Percentiles rank a stretch among this genome's conserved stretches.
These are phyloP conservation scores for Stephania japonica DNA, from an alignment of 164 flowering plant species.

Conservation along the genomic window DNA sequence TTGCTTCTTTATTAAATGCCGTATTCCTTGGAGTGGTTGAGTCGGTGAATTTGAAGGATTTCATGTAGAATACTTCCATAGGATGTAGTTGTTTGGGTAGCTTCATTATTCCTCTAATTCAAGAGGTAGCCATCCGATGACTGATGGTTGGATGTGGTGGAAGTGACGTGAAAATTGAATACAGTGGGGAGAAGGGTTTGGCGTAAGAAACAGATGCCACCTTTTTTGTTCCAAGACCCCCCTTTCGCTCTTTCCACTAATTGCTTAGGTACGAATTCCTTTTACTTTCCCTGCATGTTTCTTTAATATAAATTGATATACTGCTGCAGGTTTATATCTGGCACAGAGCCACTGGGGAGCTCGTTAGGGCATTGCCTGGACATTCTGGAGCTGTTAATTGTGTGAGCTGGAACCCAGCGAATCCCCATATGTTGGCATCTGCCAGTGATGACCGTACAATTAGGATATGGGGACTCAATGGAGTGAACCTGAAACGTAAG, in stretches of 20 bases:
- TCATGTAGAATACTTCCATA: not conserved
- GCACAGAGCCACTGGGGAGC: constrained; percentile 32
- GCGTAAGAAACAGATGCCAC: not conserved
- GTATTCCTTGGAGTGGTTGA: not conserved
- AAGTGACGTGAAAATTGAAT: not conserved
- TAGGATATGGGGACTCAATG: constrained; percentile 31
- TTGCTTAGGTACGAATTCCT: not conserved
- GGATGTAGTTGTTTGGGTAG: not conserved
- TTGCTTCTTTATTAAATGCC: not conserved
- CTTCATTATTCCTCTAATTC: not conserved
- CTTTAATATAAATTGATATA: not conserved
- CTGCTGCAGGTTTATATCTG: constrained; percentile 31
- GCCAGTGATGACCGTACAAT: constrained; percentile 36
- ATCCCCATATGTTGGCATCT: constrained; percentile 38
- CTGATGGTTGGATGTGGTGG: not conserved
- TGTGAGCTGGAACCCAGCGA: constrained; percentile 34
- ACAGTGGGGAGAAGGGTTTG: not conserved
- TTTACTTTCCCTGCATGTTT: not conserved
- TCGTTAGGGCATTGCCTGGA: constrained; percentile 24
- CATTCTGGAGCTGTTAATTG: constrained; percentile 36
- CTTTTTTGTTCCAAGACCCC: not conserved
- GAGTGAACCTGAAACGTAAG: constrained; percentile 17
- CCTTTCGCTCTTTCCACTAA: not conserved
- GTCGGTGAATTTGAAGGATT: not conserved
- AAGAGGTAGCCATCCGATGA: not conserved